phyloP scores from a whole-genome alignment of 768 basidiomycete genomes.

The Sistotremastrum niveocremeum region DNA sequence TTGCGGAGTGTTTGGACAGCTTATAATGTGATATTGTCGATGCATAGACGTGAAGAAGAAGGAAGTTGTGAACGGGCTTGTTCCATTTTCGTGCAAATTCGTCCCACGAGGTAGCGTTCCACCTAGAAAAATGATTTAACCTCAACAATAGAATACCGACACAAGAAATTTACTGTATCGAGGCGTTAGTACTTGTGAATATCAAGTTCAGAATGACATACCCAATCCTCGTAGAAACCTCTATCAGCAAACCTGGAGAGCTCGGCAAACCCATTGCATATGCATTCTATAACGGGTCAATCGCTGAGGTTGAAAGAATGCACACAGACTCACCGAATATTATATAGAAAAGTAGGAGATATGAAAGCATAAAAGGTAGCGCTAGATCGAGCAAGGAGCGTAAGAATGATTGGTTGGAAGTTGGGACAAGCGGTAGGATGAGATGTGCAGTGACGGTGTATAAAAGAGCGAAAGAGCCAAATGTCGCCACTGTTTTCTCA shows the following conservation, averaged over 20 bases:
- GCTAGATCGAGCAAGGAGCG: conserved; percentile 75
- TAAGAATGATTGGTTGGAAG: conserved; percentile 54
- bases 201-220: conserved; percentile 16
- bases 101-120: conserved; percentile 96
- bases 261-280: conserved; percentile 93
- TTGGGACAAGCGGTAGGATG: conserved; percentile 68
- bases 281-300: conserved; percentile 51
- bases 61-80: conserved; percentile 87
- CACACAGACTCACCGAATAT: conserved; percentile 50
- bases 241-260: conserved; percentile 94
- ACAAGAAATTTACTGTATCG: too few relatives aligned
- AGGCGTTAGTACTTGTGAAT: too few relatives aligned
- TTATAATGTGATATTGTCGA: conserved; percentile 69
- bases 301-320: conserved; percentile 16
- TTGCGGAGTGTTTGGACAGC: conserved; percentile 66
- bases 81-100: conserved; percentile 99
- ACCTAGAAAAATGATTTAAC: conserved; percentile 31
- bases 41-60: conserved; percentile 91
- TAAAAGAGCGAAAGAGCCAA: conserved; percentile 91
- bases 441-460: conserved; percentile 90
- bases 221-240: conserved; percentile 97
- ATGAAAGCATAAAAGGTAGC: conserved; percentile 87
- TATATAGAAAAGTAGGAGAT: conserved; percentile 75
- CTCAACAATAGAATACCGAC: conserved; percentile 2
- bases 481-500: conserved; percentile 68